Base-by-base conservation (phyloP, 768 basidiomycete genomes). In the Leccinellum luteum region DNA sequence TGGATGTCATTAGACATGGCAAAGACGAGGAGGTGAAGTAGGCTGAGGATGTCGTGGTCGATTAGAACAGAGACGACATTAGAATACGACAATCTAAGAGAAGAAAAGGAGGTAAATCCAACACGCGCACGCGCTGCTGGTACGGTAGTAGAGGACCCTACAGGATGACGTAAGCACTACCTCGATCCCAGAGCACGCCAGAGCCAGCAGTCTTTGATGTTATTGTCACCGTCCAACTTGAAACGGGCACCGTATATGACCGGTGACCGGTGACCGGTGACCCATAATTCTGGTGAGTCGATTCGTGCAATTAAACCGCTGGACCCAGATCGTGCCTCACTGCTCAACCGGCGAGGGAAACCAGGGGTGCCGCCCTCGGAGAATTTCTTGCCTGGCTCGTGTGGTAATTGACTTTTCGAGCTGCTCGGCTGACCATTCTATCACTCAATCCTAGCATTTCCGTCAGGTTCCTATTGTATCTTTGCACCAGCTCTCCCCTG, bases 1-100 rank as follows among this genome's bases (percentile, higher is more conserved):
- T 75, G 74, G 58, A 74, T 75, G 73, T 81, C 79, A 77, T 77
- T 79, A 65, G 79, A 79, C 79, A 80, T 80, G 71, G 78, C 74
- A 73, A 69, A 55, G 65, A 48, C 45, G 51, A 32, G 47, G 49
- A 41, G 10, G 48, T 38, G 53, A 15, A 2, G 50, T 47, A 51
- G 48, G 32, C 15, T 62, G 59, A 23, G 55, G 48, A 35, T 8
- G 55, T 52, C n/a, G 60, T 38, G 13, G 48, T 55, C 13, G 48
- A 69, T 72, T 65, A 72, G 58, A 69, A 34, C 53, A 57, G 51
- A 52, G 56, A 60, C 61, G 60, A 68, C 71, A 72, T 72, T 67
- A 72, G 66, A 56, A 50, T 69, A 71, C 50, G 57, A 49, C 45
- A 49, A 48, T 71, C 71, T 65, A 72, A 53, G 48, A 25, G 56